Percentiles rank a stretch among this genome's conserved stretches.
Conservation (phyloP, 2,329 filamentous ascomycete genomes). For the Epichloe gansuensis region DNA sequence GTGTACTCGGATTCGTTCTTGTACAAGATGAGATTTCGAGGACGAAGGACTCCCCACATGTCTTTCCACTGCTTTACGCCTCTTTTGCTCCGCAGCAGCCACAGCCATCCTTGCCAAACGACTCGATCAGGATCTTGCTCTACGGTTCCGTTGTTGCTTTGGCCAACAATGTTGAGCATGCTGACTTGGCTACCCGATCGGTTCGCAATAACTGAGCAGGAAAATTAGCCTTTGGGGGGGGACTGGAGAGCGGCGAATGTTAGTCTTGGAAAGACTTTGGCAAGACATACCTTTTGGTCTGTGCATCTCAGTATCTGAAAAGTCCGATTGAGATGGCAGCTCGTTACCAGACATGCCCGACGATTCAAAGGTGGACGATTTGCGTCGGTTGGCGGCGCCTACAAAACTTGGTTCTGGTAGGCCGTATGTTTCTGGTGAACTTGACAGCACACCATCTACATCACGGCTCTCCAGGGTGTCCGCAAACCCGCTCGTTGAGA, state of each 20-base stretch:
- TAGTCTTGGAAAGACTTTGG: not conserved
- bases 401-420: constrained; percentile 23
- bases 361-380: constrained; percentile 52
- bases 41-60: constrained; percentile 81
- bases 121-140: constrained; percentile 70
- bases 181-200: constrained; percentile 53
- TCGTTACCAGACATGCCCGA: constrained; percentile 51
- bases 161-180: constrained; percentile 19
- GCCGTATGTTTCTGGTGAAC: constrained; percentile 45
- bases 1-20: constrained; percentile 88
- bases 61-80: constrained; percentile 90
- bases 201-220: constrained; percentile 15
- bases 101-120: constrained; percentile 87
- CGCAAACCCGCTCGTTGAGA: constrained; percentile 1
- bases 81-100: constrained; percentile 67
- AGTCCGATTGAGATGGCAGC: constrained; percentile 71
- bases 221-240: not conserved
- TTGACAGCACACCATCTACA: constrained; percentile 36
- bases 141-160: constrained; percentile 15
- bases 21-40: constrained; percentile 76
- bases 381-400: constrained; percentile 28
- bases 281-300: constrained; percentile 25
- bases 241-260: not conserved
- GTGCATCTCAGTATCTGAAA: constrained; percentile 56
- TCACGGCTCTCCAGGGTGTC: constrained; percentile 14